Evolutionary conservation across 2,329 filamentous ascomycete species (phyloP), one percentile per base, ranked within the genome.

Genomic region (Iodosphaeria phyllophila): DNA sequence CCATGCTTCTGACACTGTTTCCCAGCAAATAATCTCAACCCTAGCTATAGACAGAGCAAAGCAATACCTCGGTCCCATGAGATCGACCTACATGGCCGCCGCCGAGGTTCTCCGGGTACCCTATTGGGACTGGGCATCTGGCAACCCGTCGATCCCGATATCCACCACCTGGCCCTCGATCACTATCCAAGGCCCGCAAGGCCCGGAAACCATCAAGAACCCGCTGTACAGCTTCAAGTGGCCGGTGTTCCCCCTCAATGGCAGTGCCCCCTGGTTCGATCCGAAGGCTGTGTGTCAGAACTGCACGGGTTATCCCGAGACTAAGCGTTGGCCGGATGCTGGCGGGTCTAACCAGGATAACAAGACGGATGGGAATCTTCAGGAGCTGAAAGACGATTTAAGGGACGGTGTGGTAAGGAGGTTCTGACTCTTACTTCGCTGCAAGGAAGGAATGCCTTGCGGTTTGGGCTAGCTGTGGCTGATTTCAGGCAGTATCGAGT

Each of bases 161-260:
- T n/a, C n/a, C n/a, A n/a, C n/a, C n/a, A n/a, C n/a, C n/a, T n/a
- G n/a, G n/a, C n/a, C n/a, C n/a, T n/a, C n/a, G 8, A 38, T 55
- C 24, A 46, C 28, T 5, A 41, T 63, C 29, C 49, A 48, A n/a
- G 44, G 57, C n/a, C 52, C 59, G 4, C 38, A 45, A 13, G 50
- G 50, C 25, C 12, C 33, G 21, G 40, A 49, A 15, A 43, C 39
- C 5, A 46, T 66, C 16, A 40, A 43, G 19, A 71, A 70, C 37
- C 65, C 66, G 4, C 42, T 71, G 1, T 54, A 52, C 33, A 54
- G 50, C 28, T 72, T 58, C 41, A 44, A 34, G 3, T 69, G 64
- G 42, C 58, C 57, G 8, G 34, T 37, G 30, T 40, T 41, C 24
- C 50, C 45, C 12, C 28, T 55, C 17, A 36, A 41, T 24, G 41